Base-by-base conservation (phyloP, 345 rosid genomes). In the Acer campestre region DNA sequence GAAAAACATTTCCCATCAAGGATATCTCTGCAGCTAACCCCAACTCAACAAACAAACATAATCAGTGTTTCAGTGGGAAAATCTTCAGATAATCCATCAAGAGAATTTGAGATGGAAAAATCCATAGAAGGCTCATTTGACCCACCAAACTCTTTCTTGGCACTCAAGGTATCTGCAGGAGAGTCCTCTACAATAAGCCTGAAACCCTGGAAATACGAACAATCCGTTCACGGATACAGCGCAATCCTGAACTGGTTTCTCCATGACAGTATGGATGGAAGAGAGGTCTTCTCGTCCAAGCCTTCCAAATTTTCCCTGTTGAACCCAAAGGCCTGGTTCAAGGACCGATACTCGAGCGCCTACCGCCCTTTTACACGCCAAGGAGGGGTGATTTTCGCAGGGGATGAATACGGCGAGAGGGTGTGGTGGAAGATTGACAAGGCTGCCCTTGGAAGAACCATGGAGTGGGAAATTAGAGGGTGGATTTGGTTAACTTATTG, bases 401-500 rank as follows among this genome's bases (percentile, higher is more conserved):
- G 91, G 1, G 97, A 92, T 58, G 91, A 90, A 74, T 92, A 93
- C 46, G 99, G 99, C 2, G 87, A 93, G 14, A 85, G 84, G 8
- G 91, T 92, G 22, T 75, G 77, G 68, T 93, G 97, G 99, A 95
- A 87, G 53, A 83, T 95, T 38, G 98, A 90, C 55, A 89, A 86
- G 75, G 80, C 31, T 44, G 86, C 85, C 2, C 48, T 80, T 2
- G 97, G 98, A 38, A 90, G 74, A 75, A 89, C 87, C 0, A 89
- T 93, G 92, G 96, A 90, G 81, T 93, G 89, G 89, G 99, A 95
- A 49, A 80, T 95, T 13, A 89, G 82, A 78, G 95, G 99, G 27
- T 83, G 94, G 81, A 94, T 95, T 85, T 93, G 96, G 92, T 65
- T 93, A 74, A 95, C 97, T 31, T 95, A 95, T 83, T 93, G 95